These are phyloP conservation scores for Termitomyces eurrhizus DNA, from an alignment of 768 basidiomycete genomes.

Conservation along the genomic window DNA sequence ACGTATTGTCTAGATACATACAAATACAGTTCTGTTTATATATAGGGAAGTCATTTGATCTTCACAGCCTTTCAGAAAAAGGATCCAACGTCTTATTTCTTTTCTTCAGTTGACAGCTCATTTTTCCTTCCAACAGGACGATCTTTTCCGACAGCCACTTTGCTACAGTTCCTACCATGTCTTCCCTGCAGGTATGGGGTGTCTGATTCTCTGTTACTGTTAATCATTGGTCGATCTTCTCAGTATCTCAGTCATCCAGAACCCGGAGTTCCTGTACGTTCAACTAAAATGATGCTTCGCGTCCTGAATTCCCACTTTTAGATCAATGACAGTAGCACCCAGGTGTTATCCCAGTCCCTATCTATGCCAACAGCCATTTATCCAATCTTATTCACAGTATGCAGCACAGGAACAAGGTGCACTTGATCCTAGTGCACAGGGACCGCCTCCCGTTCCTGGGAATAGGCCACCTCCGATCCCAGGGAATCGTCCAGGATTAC, in stretches of 20 bases:
- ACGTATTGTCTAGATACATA: too few relatives aligned
- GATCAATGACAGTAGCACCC: not conserved
- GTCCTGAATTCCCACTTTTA: not conserved
- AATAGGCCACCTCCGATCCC: constrained; percentile 14
- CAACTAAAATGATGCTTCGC: not conserved
- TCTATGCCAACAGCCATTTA: not conserved
- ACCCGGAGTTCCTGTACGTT: not conserved
- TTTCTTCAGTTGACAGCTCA: not conserved
- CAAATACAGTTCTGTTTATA: too few relatives aligned
- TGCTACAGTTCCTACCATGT: not conserved
- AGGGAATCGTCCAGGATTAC: constrained; percentile 10
- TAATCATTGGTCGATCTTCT: not conserved
- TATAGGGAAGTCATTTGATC: not conserved
- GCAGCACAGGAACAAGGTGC: not conserved
- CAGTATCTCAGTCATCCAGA: not conserved
- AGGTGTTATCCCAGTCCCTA: not conserved
- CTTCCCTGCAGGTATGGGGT: not conserved
- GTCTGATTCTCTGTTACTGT: not conserved
- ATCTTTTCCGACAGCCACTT: not conserved
- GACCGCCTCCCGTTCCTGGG: constrained; percentile 12
- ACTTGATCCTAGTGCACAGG: not conserved
- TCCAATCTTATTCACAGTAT: not conserved
- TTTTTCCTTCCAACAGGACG: not conserved
- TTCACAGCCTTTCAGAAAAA: not conserved
- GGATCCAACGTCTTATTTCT: not conserved